These are phyloP conservation scores for Rhodotorula sp. DNA, from an alignment of 1,284 basidiomycete genomes.

Conservation along the genomic window DNA sequence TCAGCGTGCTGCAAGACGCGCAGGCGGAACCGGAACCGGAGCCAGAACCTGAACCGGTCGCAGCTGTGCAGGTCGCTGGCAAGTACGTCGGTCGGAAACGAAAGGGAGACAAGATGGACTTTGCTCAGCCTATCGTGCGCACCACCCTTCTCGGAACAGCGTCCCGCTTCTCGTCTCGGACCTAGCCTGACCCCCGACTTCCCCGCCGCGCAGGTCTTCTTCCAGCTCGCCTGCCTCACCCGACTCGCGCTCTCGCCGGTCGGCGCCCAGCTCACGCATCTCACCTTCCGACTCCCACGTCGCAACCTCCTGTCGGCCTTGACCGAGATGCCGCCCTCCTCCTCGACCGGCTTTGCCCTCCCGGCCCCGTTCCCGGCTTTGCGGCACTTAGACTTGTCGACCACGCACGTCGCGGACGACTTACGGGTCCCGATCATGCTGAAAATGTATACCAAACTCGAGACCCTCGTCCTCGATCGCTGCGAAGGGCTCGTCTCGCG, in stretches of 20 bases:
- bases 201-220: slow-evolving; percentile 35
- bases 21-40: slow-evolving; percentile 2
- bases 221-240: slow-evolving; percentile 40
- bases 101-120: slow-evolving; percentile 28
- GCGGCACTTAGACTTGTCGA: slow-evolving; percentile 40
- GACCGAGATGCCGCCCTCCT: slow-evolving; percentile 17
- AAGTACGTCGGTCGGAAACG: neutral
- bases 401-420: slow-evolving; percentile 38
- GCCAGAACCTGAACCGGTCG: neutral
- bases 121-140: slow-evolving; percentile 41
- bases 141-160: neutral
- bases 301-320: slow-evolving; percentile 39
- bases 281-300: slow-evolving; percentile 41
- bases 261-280: slow-evolving; percentile 29
- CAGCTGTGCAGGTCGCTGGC: neutral
- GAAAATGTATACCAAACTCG: slow-evolving; percentile 14
- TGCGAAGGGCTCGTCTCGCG: slow-evolving; percentile 28
- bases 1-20: neutral
- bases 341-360: slow-evolving; percentile 5
- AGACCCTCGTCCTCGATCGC: slow-evolving; percentile 32
- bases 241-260: slow-evolving; percentile 34
- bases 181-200: neutral
- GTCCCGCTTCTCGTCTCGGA: neutral
- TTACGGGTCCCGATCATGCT: slow-evolving; percentile 22
- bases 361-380: slow-evolving; percentile 34